phyloP scores from a whole-genome alignment of 345 rosid genomes.

The Aethionema arabicum region DNA sequence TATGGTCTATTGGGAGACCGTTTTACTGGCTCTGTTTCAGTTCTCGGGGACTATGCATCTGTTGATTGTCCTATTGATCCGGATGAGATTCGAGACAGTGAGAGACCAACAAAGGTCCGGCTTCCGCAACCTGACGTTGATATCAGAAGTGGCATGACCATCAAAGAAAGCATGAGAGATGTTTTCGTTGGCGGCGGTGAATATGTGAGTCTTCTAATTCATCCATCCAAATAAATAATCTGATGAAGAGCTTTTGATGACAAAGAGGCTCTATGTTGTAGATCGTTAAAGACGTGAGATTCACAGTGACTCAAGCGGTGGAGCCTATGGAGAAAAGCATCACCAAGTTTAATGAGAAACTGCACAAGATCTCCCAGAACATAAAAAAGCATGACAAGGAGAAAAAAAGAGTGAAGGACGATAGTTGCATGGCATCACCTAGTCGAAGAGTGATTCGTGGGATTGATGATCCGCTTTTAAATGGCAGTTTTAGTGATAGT shows the following conservation, averaged over 20 bases:
- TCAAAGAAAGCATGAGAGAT: constrained; percentile 88
- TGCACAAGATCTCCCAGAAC: constrained; percentile 84
- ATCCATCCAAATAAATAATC: constrained; percentile 19
- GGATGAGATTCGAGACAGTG: constrained; percentile 95
- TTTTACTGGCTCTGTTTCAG: constrained; percentile 70
- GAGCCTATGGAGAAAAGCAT: constrained; percentile 96
- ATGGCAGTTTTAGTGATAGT: constrained; percentile 87
- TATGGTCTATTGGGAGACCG: constrained; percentile 90
- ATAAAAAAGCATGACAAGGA: constrained; percentile 84
- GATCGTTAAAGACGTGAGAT: constrained; percentile 92
- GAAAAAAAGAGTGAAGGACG: constrained; percentile 76
- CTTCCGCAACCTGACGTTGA: constrained; percentile 80
- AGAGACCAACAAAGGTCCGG: constrained; percentile 92
- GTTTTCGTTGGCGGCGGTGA: constrained; percentile 90
- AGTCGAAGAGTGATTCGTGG: constrained; percentile 76
- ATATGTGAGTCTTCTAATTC: constrained; percentile 61
- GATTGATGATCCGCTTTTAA: constrained; percentile 91
- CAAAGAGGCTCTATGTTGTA: constrained; percentile 40
- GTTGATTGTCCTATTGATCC: constrained; percentile 94
- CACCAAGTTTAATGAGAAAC: constrained; percentile 80
- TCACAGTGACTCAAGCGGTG: constrained; percentile 95
- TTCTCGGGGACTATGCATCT: constrained; percentile 96
- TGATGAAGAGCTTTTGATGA: constrained; percentile 24
- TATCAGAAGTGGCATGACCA: constrained; percentile 79
- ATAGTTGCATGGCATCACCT: constrained; percentile 71